Evolutionary conservation across 495 filamentous ascomycete genomes (phyloP).

Genomic region (Neurospora africana): DNA sequence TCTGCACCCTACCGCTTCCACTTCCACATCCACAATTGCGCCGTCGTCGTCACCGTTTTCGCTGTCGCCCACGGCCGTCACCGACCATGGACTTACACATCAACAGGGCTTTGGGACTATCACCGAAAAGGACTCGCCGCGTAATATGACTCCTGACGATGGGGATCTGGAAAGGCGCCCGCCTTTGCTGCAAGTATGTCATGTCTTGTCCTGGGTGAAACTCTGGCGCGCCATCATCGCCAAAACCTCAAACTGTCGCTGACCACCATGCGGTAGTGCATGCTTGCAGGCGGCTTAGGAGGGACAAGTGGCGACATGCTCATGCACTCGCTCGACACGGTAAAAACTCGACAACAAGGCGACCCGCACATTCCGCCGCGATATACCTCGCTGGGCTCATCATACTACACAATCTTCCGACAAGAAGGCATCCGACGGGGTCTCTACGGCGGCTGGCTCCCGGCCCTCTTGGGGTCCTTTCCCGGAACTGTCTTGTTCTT

Average conservation of each 20-base stretch:
- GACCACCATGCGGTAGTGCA: conserved; percentile 49
- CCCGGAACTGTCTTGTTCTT: conserved; percentile 94
- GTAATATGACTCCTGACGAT: conserved; percentile 33
- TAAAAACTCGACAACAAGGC: conserved; percentile 97
- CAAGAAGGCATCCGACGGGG: conserved; percentile 84
- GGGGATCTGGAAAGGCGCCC: conserved; percentile 33
- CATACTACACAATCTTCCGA: conserved; percentile 83
- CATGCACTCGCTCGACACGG: conserved; percentile 98
- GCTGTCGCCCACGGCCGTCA: conserved; percentile 8
- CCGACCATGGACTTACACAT: conserved; percentile 30
- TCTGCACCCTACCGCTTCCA: conserved; percentile 3
- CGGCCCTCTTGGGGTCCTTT: conserved; percentile 85
- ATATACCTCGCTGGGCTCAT: conserved; percentile 78
- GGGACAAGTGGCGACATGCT: conserved; percentile 91
- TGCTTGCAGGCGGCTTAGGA: conserved; percentile 87
- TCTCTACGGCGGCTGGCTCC: conserved; percentile 85
- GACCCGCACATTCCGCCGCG: conserved; percentile 84
- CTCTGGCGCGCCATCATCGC: not conserved
- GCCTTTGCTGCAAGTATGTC: conserved; percentile 36
- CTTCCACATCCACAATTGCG: conserved; percentile 2
- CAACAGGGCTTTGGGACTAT: conserved; percentile 19
- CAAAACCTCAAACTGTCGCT: not conserved
- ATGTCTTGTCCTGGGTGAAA: not conserved
- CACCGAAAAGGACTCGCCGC: conserved; percentile 11
- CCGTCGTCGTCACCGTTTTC: conserved; percentile 6